phyloP scores from a whole-genome alignment of 2,329 filamentous ascomycete species.

The Xylogone sp. region DNA sequence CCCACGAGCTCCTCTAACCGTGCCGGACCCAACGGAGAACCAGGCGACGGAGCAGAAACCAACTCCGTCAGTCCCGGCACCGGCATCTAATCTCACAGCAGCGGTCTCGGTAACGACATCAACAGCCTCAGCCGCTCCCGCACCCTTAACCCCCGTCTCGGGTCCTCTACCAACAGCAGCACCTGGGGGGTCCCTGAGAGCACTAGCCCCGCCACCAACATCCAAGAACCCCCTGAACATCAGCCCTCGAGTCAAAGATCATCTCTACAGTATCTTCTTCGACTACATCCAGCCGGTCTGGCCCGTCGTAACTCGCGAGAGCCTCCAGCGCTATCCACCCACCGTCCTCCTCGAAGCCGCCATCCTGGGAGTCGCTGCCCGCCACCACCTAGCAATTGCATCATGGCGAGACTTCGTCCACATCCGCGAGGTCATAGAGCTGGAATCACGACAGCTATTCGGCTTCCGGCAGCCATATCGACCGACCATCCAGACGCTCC shows the following conservation, averaged over 20 bases:
- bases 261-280: neutral
- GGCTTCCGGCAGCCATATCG: neutral
- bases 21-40: neutral
- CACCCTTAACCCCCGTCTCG: neutral
- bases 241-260: neutral
- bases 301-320: neutral
- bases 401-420: neutral
- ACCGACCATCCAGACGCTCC: neutral
- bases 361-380: neutral
- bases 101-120: neutral
- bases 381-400: neutral
- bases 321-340: neutral
- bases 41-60: neutral
- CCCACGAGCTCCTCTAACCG: neutral
- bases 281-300: neutral
- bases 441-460: neutral
- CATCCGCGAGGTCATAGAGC: neutral
- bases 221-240: neutral
- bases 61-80: neutral
- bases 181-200: neutral
- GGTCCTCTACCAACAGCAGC: neutral
- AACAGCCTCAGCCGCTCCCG: neutral
- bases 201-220: neutral
- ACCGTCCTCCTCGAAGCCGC: neutral
- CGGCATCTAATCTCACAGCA: neutral